Evolutionary conservation across 2,329 filamentous ascomycete genomes (phyloP), one percentile per base, ranked within the genome.

Genomic region (Diplocarpon mali): DNA sequence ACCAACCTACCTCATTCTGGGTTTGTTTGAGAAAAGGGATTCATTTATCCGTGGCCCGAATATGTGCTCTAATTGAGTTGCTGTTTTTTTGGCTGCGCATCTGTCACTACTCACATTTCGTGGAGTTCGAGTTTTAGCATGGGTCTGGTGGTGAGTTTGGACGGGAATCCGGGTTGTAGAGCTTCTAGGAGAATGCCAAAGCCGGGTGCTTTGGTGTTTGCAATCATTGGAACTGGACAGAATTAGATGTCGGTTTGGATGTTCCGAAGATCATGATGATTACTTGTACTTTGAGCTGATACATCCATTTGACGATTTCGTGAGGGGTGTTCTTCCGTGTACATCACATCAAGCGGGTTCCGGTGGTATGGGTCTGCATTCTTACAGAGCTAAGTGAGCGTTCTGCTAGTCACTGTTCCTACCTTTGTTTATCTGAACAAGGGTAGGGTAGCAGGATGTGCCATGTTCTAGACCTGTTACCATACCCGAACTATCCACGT

Each of bases 21-120:
- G 4, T 5, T 15, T 12, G 16, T 38, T 14, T 29, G 37, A 20
- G 14, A 2, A 28, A 28, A 24, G 24, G 38, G 29, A 40, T 32
- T 17, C n/a, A 14, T 32, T 34, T 34, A 34, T 40, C 38, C 38
- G 38, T 16, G 14, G 29, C 16, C 9, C 17, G 8, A 40, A 13
- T 40, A 40, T 24, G 32, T 40, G 28, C 38, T 40, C 38, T 16
- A 36, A 35, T 43, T n/a, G 13, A 13, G 6, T 29, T 20, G 34
- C 11, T 5, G 10, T 14, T 14, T 32, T n/a, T 5, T 32, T 32
- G 30, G 30, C 30, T 32, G 7, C 3, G 20, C 20, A 24, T 7
- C 20, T 24, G 20, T 24, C 20, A 24, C 3, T 24, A 7, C 20
- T 7, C 20, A 24, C n/a, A 14, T 10, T 3, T 32, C 9, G 30